phyloP scores from a whole-genome alignment of 2,329 filamentous ascomycete genomes.

The Pseudogymnoascus sp. region DNA sequence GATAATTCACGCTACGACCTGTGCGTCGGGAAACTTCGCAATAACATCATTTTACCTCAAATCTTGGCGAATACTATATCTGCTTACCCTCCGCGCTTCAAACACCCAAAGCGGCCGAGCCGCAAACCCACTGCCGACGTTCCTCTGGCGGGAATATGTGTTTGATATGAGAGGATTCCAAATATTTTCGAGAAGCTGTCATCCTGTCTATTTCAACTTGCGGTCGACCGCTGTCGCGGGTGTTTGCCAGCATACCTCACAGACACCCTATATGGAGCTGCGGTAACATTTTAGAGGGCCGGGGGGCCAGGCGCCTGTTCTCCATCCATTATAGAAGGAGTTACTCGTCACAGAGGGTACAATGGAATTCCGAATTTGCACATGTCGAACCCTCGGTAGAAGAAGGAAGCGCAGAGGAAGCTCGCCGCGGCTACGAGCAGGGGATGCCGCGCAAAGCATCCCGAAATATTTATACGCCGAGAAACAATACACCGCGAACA shows the following conservation, averaged over 20 bases:
- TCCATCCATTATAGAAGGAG: slow-evolving; percentile 19
- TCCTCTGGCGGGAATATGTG: slow-evolving; percentile 25
- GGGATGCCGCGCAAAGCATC: neutral
- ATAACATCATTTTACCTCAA: slow-evolving; percentile 5
- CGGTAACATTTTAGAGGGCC: slow-evolving; percentile 35
- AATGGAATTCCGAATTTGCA: slow-evolving; percentile 5
- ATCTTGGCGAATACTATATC: slow-evolving; percentile 5
- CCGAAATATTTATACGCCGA: neutral
- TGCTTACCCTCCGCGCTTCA: neutral
- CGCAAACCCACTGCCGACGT: slow-evolving; percentile 13
- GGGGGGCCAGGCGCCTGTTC: slow-evolving; percentile 31
- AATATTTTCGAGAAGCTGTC: slow-evolving; percentile 29
- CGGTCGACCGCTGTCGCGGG: slow-evolving; percentile 36
- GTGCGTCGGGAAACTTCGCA: slow-evolving; percentile 1
- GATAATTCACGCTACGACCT: neutral
- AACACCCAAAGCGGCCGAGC: slow-evolving; percentile 9
- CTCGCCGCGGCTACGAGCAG: neutral
- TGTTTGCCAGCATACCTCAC: slow-evolving; percentile 36
- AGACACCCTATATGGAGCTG: slow-evolving; percentile 32
- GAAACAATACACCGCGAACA: neutral
- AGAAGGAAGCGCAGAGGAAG: neutral
- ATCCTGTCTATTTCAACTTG: slow-evolving; percentile 37
- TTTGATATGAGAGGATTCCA: slow-evolving; percentile 27
- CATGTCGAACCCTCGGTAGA: slow-evolving; percentile 1
- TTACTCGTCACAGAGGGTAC: slow-evolving; percentile 12